phyloP scores from a whole-genome alignment of 164 flowering plant genomes.

The Magnolia officinalis region DNA sequence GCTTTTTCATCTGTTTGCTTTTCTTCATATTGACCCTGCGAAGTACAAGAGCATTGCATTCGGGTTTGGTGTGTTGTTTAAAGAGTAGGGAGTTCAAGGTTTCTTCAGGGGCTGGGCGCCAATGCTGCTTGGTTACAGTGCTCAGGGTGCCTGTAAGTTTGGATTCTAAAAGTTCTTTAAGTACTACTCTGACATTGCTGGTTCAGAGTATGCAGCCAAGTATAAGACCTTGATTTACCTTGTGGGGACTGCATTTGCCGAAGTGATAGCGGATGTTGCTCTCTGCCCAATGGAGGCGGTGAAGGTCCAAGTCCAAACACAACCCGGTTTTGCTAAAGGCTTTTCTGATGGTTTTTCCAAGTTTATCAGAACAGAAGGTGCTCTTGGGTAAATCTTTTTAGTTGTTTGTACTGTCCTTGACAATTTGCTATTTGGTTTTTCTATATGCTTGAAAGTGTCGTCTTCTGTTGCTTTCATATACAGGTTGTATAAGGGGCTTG shows the following conservation, averaged over 20 bases:
- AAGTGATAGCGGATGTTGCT: conserved; percentile 79
- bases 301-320: conserved; percentile 80
- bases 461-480: conserved; percentile 10
- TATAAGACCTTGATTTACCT: conserved; percentile 83
- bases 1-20: background rate
- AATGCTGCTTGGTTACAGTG: conserved; percentile 69
- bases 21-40: conserved; percentile 63
- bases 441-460: background rate
- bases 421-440: background rate
- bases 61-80: conserved; percentile 66
- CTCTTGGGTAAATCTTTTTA: conserved; percentile 44
- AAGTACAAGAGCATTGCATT: conserved; percentile 79
- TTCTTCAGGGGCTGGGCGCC: conserved; percentile 87
- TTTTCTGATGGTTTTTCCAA: conserved; percentile 69
- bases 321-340: conserved; percentile 83
- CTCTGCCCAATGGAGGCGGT: conserved; percentile 83
- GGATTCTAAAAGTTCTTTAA: conserved; percentile 84
- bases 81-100: conserved; percentile 67
- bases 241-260: conserved; percentile 87
- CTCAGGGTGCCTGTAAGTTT: conserved; percentile 94
- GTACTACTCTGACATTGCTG: conserved; percentile 77
- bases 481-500: conserved; percentile 81
- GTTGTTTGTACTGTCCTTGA: background rate
- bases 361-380: conserved; percentile 69
- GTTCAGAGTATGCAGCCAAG: conserved; percentile 65